phyloP scores from a whole-genome alignment of 352 stramenopile genomes.

The Bremia lactucae region DNA sequence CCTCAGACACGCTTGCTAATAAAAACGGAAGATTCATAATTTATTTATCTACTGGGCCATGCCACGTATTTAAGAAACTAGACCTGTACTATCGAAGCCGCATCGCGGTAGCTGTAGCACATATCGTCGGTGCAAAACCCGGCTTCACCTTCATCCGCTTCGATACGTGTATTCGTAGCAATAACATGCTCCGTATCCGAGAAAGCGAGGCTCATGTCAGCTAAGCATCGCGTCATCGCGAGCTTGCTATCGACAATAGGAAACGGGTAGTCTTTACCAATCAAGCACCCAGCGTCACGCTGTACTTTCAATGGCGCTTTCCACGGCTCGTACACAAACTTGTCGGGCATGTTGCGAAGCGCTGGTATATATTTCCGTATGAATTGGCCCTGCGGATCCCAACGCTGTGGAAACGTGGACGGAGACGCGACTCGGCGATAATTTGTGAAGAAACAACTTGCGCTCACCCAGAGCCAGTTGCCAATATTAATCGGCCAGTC shows the following conservation, averaged over 20 bases:
- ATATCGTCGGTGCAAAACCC: slow-evolving; percentile 17
- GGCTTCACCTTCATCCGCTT: slow-evolving; percentile 3
- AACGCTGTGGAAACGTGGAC: slow-evolving; percentile 88
- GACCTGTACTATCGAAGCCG: too few relatives aligned
- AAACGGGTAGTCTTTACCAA: slow-evolving; percentile 91
- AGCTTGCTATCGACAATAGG: slow-evolving; percentile 90
- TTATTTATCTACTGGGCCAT: too few relatives aligned
- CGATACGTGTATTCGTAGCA: slow-evolving; percentile 1
- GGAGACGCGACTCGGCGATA: slow-evolving; percentile 92
- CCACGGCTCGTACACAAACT: slow-evolving; percentile 97
- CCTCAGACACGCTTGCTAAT: too few relatives aligned
- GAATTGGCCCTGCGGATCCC: slow-evolving; percentile 84
- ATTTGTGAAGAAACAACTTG: slow-evolving; percentile 92
- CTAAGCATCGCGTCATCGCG: slow-evolving; percentile 87
- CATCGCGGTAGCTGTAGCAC: slow-evolving; percentile 24
- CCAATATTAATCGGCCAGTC: slow-evolving; percentile 95
- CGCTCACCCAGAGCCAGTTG: slow-evolving; percentile 96
- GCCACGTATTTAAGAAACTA: too few relatives aligned
- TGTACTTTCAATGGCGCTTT: slow-evolving; percentile 86
- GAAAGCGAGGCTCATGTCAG: slow-evolving; percentile 64
- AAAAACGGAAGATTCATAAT: too few relatives aligned
- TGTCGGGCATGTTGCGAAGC: slow-evolving; percentile 84
- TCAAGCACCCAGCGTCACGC: slow-evolving; percentile 69
- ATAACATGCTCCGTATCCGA: slow-evolving; percentile 11
- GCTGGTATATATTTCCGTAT: slow-evolving; percentile 88